These are phyloP conservation scores for Magnaporthales sp. DNA, from an alignment of 2,329 filamentous ascomycete genomes.

Conservation along the genomic window DNA sequence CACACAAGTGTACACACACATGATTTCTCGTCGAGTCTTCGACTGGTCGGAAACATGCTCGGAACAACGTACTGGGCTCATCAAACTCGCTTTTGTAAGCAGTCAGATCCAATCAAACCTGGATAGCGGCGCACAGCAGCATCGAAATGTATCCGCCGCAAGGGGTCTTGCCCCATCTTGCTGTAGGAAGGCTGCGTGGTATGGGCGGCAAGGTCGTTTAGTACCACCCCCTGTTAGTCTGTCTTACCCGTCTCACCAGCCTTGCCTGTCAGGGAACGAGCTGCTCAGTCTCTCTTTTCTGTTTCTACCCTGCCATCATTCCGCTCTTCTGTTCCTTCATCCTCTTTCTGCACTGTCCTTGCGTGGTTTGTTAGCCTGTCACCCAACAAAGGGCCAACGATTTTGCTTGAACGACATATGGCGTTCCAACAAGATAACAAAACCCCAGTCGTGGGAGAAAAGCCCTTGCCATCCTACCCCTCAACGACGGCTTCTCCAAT, in stretches of 20 bases:
- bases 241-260: neutral
- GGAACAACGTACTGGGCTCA: no score
- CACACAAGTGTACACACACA: neutral
- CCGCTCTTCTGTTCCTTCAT: neutral
- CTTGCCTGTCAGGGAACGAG: neutral
- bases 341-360: neutral
- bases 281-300: no score
- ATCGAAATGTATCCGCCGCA: neutral
- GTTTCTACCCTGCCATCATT: neutral
- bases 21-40: neutral
- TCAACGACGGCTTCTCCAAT: neutral
- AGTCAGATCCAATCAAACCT: neutral
- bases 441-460: neutral
- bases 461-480: neutral
- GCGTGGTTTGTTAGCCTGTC: neutral
- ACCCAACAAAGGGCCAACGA: neutral
- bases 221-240: neutral
- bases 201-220: neutral
- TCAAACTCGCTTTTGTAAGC: no score
- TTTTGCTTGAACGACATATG: neutral
- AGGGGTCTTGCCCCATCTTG: neutral
- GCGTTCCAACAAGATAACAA: neutral
- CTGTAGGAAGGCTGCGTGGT: neutral
- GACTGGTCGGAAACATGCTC: neutral
- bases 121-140: neutral